Evolutionary conservation across 257 asterid genomes (phyloP), one percentile per base, ranked within the genome.

Genomic region (Nicotiana attenuata): DNA sequence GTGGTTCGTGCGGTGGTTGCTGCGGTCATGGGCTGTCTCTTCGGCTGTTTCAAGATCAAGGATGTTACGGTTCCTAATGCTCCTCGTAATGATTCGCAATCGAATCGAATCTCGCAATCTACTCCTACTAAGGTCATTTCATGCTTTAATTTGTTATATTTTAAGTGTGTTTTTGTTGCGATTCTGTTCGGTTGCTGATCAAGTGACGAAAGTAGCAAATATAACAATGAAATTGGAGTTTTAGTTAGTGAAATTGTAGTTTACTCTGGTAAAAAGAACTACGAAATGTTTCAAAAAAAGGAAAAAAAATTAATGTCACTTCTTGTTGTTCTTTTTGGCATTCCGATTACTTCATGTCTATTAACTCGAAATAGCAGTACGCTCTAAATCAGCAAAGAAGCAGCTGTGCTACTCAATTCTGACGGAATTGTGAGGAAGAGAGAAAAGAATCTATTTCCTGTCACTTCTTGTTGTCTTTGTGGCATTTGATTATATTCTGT

Each of bases 21-120:
- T 10, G 93, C 90, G 10, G 86, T 89, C 8, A 92, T 94, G 97
- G 88, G 92, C 60, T 94, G 97, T 68, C 80, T 92, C 29, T 89
- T 94, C 88, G 86, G 90, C 78, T 94, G 98, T 77, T 90, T 94
- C 61, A 91, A 97, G 5, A 60, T 83, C 78, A 90, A 86, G 78
- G 90, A 90, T 22, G 8, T 6, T 6, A 16, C 29, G 1, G 14
- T 29, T 80, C 68, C 20, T 14, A 1, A 61, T 59, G 11, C 26
- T 61, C n/a, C 17, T 14, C 6, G 33, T 29, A 63, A 45, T 7
- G 1, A 29, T 0, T 65, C 47, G 8, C 16, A 13, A 2, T 41
- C 52, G 38, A 50, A 38, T 60, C 15, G 29, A 1, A 38, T 68
- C 17, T 45, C 15, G 50, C 65, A 20, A 75, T 81, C 35, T 13